Evolutionary conservation across 140 eudicot species (phyloP).

Genomic region (Oenanthe javanica): DNA sequence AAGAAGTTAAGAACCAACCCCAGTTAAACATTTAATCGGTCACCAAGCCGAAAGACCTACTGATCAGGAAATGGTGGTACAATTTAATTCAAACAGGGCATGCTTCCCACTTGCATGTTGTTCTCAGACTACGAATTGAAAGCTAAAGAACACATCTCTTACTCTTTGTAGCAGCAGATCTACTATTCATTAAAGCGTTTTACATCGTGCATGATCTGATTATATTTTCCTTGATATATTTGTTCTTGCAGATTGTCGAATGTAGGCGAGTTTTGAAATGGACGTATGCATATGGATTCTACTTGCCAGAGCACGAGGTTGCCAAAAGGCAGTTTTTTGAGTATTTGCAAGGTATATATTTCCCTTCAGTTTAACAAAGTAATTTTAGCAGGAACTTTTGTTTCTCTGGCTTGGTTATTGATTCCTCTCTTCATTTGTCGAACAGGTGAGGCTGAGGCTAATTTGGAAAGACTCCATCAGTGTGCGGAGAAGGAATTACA

Average conservation of each 20-base stretch:
- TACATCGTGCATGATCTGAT: background rate
- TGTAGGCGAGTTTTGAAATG: conserved; percentile 35
- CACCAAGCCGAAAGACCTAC: background rate
- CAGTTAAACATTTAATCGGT: background rate
- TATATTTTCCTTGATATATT: background rate
- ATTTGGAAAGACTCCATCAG: conserved; percentile 32
- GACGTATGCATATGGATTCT: conserved; percentile 33
- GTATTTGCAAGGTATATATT: conserved; percentile 24
- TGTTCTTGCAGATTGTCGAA: conserved; percentile 20
- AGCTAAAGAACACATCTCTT: background rate
- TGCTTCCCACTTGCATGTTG: background rate
- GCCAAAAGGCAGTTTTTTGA: conserved; percentile 31
- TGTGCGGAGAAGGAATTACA: conserved; percentile 31
- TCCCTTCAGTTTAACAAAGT: background rate
- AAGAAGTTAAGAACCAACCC: background rate
- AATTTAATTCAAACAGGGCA: background rate
- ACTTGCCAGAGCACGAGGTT: conserved; percentile 22
- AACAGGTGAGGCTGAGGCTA: conserved; percentile 33
- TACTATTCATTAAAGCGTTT: background rate
- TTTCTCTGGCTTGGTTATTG: background rate
- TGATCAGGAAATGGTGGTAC: background rate
- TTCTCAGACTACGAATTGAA: background rate
- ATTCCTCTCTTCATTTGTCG: background rate
- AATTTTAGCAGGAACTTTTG: background rate
- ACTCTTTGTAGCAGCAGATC: background rate